Percentiles rank a stretch among this genome's conserved stretches.
These are phyloP conservation scores for Solanum habrochaites DNA, from an alignment of 257 asterid genomes.

Conservation along the genomic window DNA sequence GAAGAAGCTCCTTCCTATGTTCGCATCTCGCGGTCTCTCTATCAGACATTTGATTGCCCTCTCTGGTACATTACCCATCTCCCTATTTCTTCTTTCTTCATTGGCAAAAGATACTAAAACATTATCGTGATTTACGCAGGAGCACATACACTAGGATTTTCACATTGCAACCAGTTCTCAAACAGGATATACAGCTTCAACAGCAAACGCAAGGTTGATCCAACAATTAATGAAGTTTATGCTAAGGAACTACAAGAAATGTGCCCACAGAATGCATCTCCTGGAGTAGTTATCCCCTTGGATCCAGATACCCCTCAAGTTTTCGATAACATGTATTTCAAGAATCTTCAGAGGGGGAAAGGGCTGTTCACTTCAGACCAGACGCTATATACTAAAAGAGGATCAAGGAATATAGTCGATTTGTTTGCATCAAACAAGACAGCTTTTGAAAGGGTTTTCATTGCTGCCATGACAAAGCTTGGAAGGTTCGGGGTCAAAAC, in stretches of 20 bases:
- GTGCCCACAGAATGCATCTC: constrained; percentile 59
- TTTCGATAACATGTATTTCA: constrained; percentile 58
- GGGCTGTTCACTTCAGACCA: constrained; percentile 69
- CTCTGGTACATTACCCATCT: constrained; percentile 27
- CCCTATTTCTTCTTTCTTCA: background rate
- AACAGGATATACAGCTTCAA: constrained; percentile 54
- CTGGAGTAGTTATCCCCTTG: constrained; percentile 58
- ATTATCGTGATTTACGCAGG: constrained; percentile 15
- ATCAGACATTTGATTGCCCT: constrained; percentile 60
- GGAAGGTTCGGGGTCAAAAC: constrained; percentile 68
- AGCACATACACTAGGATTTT: constrained; percentile 72
- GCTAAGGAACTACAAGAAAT: constrained; percentile 42
- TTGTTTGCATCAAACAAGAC: constrained; percentile 31
- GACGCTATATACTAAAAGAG: constrained; percentile 36
- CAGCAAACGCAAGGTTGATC: constrained; percentile 30
- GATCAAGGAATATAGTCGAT: constrained; percentile 42
- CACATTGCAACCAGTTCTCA: constrained; percentile 63
- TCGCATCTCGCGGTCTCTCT: constrained; percentile 33
- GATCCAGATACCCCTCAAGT: constrained; percentile 44
- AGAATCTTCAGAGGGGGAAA: constrained; percentile 53
- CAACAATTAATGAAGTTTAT: constrained; percentile 30
- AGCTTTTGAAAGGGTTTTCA: constrained; percentile 51
- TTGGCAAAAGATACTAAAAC: background rate
- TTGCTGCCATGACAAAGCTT: constrained; percentile 40
- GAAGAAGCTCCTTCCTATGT: constrained; percentile 35